A percentile compares a stretch with the other conserved stretches of the same genome.
Conservation (phyloP, 805 yeast species). For the Metahyphopichia silvanorum region DNA sequence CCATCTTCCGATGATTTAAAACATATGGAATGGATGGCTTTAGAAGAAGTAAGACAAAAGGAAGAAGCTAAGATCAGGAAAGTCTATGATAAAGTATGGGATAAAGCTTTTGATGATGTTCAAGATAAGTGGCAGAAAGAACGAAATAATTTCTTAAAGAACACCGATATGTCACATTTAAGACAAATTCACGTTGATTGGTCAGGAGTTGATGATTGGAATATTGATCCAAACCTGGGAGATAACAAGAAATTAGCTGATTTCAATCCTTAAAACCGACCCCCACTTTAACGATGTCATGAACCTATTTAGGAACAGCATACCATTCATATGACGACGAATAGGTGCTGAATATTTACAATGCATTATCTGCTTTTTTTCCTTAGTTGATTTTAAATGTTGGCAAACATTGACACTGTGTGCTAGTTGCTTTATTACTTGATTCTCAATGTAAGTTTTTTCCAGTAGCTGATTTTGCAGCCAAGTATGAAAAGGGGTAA, state of each 20-base stretch:
- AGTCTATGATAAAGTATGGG: conserved; percentile 71
- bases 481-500: no score
- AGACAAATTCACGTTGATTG: conserved; percentile 61
- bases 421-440: no score
- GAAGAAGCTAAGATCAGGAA: conserved; percentile 62
- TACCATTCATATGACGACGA: no score
- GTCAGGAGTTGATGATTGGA: conserved; percentile 56
- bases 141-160: conserved; percentile 66
- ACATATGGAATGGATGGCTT: conserved; percentile 84
- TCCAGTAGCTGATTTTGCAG: no score
- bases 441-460: no score
- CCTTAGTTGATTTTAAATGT: no score
- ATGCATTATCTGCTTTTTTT: no score
- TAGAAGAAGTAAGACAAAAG: conserved; percentile 64
- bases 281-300: no score
- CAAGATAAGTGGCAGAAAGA: conserved; percentile 71
- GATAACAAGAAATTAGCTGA: conserved; percentile 39
- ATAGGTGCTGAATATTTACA: no score
- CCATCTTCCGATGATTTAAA: conserved; percentile 88
- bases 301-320: no score
- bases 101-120: conserved; percentile 74
- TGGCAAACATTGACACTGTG: no score
- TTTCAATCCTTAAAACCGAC: conserved; percentile 28
- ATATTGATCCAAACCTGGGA: conserved; percentile 20
- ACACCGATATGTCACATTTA: conserved; percentile 59